Evolutionary conservation across 2,329 filamentous ascomycete genomes (phyloP).

Genomic region (Phoma sp.): DNA sequence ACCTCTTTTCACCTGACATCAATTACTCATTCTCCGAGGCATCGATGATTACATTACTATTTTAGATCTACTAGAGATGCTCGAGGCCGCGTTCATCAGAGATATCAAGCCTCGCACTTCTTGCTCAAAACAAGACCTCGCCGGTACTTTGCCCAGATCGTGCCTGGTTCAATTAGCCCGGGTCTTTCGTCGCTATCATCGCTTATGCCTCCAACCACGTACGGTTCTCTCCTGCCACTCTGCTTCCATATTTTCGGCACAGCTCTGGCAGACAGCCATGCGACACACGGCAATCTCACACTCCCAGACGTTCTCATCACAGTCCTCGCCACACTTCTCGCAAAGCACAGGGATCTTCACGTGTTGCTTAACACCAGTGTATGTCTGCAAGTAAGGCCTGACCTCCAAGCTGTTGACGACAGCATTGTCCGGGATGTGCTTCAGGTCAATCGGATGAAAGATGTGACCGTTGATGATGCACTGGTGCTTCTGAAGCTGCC

Average conservation of each 20-base stretch:
- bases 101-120: too few relatives aligned
- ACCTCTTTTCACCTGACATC: too few relatives aligned
- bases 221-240: slow-evolving; percentile 23
- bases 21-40: too few relatives aligned
- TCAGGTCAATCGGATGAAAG: slow-evolving; percentile 26
- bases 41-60: too few relatives aligned
- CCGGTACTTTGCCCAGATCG: too few relatives aligned
- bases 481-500: slow-evolving; percentile 17
- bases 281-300: slow-evolving; percentile 30
- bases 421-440: slow-evolving; percentile 21
- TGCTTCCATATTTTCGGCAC: slow-evolving; percentile 26
- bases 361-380: slow-evolving; percentile 20
- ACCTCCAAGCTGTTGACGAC: slow-evolving; percentile 27
- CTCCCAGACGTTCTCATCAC: slow-evolving; percentile 26
- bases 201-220: slow-evolving; percentile 15
- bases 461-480: slow-evolving; percentile 32
- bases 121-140: too few relatives aligned
- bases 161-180: too few relatives aligned
- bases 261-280: slow-evolving; percentile 24
- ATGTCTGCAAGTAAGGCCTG: slow-evolving; percentile 22
- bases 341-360: slow-evolving; percentile 28
- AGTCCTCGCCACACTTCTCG: slow-evolving; percentile 25
- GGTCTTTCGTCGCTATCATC: background rate
- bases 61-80: too few relatives aligned
- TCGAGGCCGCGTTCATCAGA: too few relatives aligned